A percentile compares a stretch with the other conserved stretches of the same genome.
These are phyloP conservation scores for Adenanthera pavonina DNA, from an alignment of 306 rosid species.

Conservation along the genomic window DNA sequence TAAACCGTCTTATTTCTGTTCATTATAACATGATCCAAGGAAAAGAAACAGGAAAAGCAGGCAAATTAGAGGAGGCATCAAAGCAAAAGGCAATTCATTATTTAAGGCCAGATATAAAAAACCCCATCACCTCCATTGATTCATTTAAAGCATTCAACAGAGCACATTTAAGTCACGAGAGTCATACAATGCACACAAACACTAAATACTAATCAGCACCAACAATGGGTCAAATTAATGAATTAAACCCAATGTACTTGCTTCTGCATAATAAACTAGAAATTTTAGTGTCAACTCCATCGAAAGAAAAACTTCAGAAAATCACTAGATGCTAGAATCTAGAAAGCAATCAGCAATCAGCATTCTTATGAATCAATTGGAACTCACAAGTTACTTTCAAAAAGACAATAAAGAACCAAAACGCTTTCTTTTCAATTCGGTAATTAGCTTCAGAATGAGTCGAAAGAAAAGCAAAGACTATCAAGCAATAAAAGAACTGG, in stretches of 20 bases:
- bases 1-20: conserved; percentile 78
- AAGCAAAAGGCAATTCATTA: background rate
- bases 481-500: background rate
- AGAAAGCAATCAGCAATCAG: background rate
- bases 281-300: background rate
- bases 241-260: background rate
- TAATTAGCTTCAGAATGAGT: background rate
- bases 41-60: background rate
- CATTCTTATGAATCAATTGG: background rate
- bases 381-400: background rate
- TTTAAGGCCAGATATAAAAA: background rate
- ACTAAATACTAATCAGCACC: background rate
- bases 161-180: background rate
- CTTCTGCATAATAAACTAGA: background rate
- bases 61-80: background rate
- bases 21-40: conserved; percentile 68
- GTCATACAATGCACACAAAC: background rate
- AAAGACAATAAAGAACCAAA: background rate
- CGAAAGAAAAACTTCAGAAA: background rate
- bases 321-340: background rate
- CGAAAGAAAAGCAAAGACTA: background rate
- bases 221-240: background rate
- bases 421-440: background rate
- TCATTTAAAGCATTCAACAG: background rate
- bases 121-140: background rate